A percentile compares a stretch with the other conserved stretches of the same genome.
Evolutionary conservation across 2,329 filamentous ascomycete species (phyloP).

Genomic region (Alternaria triticina): DNA sequence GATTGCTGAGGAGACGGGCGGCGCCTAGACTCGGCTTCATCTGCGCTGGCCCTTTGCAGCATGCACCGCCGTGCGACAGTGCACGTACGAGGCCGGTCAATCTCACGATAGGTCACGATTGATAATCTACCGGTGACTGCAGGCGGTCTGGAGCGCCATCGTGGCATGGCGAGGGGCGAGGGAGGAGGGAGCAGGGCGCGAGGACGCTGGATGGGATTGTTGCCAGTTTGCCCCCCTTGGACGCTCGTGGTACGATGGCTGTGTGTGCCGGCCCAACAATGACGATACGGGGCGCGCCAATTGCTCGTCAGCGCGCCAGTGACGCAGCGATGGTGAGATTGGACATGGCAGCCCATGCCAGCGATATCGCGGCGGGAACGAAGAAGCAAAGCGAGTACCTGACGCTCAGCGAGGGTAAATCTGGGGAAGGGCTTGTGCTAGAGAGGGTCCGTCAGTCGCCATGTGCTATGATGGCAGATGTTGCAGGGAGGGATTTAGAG

Average conservation of each 20-base stretch:
- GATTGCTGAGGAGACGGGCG: conserved; percentile 25
- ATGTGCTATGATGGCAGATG: conserved; percentile 12
- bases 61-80: conserved; percentile 14
- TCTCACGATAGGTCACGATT: conserved; percentile 19
- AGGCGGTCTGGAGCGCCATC: conserved; percentile 7
- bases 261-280: conserved; percentile 5
- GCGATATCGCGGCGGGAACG: conserved; percentile 23
- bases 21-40: conserved; percentile 31
- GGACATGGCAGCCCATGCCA: background rate
- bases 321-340: conserved; percentile 6
- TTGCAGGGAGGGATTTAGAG: conserved; percentile 8
- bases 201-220: background rate
- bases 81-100: conserved; percentile 17
- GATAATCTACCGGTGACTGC: conserved; percentile 15
- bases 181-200: background rate
- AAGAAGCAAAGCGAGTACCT: conserved; percentile 29
- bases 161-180: background rate
- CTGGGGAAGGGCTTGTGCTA: conserved; percentile 35
- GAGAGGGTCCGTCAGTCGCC: conserved; percentile 5
- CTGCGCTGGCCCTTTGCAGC: conserved; percentile 18
- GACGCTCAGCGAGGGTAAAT: conserved; percentile 22
- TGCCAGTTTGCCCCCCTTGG: background rate
- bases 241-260: background rate
- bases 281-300: background rate
- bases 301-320: background rate